phyloP scores from a whole-genome alignment of 2,329 filamentous ascomycete species.

The Knufia fluminis region DNA sequence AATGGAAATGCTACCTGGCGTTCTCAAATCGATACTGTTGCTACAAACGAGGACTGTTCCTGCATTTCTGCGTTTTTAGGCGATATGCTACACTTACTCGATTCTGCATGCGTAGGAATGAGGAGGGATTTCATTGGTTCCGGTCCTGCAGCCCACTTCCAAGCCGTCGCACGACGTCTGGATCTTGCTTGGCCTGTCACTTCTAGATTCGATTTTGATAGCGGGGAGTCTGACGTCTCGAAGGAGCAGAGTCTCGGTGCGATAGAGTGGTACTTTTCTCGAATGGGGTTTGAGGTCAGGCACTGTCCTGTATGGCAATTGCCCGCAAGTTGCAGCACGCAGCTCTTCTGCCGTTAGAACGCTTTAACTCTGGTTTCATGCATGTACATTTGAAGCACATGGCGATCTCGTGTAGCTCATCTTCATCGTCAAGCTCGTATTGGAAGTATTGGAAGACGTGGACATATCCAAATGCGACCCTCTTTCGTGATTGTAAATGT shows the following conservation, averaged over 20 bases:
- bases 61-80: background rate
- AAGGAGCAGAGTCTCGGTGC: too few species aligned
- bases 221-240: background rate
- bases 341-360: background rate
- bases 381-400: background rate
- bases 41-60: background rate
- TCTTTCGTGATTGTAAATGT: background rate
- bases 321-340: too few species aligned
- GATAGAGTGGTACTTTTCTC: too few species aligned
- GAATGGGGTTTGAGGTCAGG: too few species aligned
- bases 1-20: too few species aligned
- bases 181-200: background rate
- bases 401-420: background rate
- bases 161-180: background rate
- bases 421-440: background rate
- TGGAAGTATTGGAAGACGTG: background rate
- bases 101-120: slow-evolving; percentile 9
- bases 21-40: background rate
- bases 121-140: slow-evolving; percentile 4
- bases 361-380: background rate
- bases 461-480: background rate
- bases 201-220: background rate
- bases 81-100: slow-evolving; percentile 6
- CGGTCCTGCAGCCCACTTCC: background rate
- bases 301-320: too few species aligned